Conservation (phyloP, 495 filamentous ascomycete species). For the Aeminium ludgeri region DNA sequence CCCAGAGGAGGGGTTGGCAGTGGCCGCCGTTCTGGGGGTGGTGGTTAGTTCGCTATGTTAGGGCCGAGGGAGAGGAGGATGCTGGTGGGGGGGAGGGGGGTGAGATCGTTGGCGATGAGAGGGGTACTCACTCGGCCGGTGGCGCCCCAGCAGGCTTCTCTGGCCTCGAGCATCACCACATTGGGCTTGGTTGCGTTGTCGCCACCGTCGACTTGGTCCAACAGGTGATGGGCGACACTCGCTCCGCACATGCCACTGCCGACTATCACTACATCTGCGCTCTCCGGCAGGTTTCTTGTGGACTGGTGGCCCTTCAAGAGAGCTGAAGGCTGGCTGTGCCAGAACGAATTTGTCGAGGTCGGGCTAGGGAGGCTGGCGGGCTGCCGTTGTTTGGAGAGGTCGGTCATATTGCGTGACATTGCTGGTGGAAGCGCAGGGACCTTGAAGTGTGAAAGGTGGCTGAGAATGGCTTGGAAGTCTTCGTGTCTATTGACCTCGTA, state of each 20-base stretch:
- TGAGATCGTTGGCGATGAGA: neutral
- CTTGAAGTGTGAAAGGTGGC: neutral
- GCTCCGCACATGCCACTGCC: constrained; percentile 58
- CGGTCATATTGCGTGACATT: constrained; percentile 11
- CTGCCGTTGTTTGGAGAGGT: constrained; percentile 1
- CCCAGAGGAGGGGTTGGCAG: constrained; percentile 48
- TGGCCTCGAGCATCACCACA: constrained; percentile 61
- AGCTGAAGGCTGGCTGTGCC: constrained; percentile 44
- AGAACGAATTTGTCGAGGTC: constrained; percentile 52
- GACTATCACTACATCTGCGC: constrained; percentile 49
- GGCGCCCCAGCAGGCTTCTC: constrained; percentile 63
- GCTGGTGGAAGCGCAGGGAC: neutral
- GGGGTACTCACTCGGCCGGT: constrained; percentile 48
- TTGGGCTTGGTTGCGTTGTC: constrained; percentile 15
- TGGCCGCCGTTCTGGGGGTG: constrained; percentile 50
- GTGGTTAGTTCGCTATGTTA: neutral
- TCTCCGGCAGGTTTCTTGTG: constrained; percentile 39
- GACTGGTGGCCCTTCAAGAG: constrained; percentile 42
- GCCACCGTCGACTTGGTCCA: constrained; percentile 24
- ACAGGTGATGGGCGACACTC: constrained; percentile 46
- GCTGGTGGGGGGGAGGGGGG: neutral
- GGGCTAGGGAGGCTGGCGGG: constrained; percentile 29
- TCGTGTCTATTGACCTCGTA: too few species aligned
- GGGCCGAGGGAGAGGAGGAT: neutral
- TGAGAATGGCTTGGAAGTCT: neutral